Conservation (phyloP, 345 rosid species). For the Aegle marmelos region DNA sequence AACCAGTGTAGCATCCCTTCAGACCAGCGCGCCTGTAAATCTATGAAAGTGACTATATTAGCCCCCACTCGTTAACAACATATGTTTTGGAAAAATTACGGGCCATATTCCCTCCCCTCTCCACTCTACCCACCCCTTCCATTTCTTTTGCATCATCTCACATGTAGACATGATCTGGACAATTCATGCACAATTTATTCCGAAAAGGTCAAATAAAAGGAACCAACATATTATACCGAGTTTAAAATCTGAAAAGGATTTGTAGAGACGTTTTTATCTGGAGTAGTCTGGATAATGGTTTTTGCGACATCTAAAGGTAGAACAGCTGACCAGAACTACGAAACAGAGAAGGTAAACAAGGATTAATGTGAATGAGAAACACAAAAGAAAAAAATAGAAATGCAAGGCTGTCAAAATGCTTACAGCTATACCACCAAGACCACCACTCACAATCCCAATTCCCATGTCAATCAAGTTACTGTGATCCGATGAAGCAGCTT, state of each 20-base stretch:
- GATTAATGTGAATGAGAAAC: background rate
- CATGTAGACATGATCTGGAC: background rate
- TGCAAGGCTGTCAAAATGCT: slow-evolving; percentile 28
- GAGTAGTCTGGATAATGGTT: slow-evolving; percentile 83
- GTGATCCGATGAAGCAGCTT: slow-evolving; percentile 38
- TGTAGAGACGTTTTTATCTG: slow-evolving; percentile 49
- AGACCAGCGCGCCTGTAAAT: slow-evolving; percentile 72
- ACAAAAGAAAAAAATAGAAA: background rate
- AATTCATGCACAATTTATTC: background rate
- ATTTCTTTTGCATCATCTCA: background rate
- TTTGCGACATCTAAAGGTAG: slow-evolving; percentile 89
- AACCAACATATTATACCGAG: slow-evolving; percentile 43
- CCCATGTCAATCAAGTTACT: slow-evolving; percentile 73
- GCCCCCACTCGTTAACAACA: background rate
- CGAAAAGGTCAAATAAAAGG: slow-evolving; percentile 10
- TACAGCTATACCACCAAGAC: slow-evolving; percentile 95
- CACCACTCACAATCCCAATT: slow-evolving; percentile 78
- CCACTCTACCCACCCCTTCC: background rate
- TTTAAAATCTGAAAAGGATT: slow-evolving; percentile 74
- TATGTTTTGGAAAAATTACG: background rate
- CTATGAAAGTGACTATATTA: slow-evolving; percentile 33
- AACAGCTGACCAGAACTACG: slow-evolving; percentile 78
- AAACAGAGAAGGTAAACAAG: slow-evolving; percentile 11
- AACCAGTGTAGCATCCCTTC: slow-evolving; percentile 84
- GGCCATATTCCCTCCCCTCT: background rate